Base-by-base conservation (phyloP, 352 stramenopile species). In the Pythium monospermum region DNA sequence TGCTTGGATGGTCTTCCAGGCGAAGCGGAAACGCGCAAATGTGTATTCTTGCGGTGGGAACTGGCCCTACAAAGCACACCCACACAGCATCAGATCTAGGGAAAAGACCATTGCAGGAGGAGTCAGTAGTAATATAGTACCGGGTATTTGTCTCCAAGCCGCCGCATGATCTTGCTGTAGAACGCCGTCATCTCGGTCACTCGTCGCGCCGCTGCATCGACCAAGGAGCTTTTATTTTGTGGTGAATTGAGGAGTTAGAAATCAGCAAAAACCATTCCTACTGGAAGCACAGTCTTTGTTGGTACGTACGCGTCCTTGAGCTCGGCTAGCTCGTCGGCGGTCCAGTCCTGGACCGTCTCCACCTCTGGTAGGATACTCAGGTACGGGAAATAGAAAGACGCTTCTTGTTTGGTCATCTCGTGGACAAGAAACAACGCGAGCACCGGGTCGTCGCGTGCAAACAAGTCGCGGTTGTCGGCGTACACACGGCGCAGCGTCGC, bases 361-460 rank as follows among this genome's bases (percentile, higher is more conserved):
- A 89, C 86, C 13, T 73, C 68, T 2, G 86, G 85, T 23, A 97
- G 65, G 16, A 96, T 88, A 39, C 56, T 39, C 16, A 97, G 54
- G 59, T 96, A 97, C 38, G 90, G 90, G n/a, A 63, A 48, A 58
- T 81, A 96, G 71, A 95, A 95, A 32, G 79, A 94, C n/a, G 57
- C 52, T 12, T 80, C 65, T 4, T 62, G 73, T 10, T 67, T 59
- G 6, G 76, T 53, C 39, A 89, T 51, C 61, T 97, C 84, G 11
- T 78, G 79, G 51, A 91, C 73, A 1, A 97, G 55, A 43, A 91
- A 96, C 21, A 96, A 60, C 45, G 74, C 69, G 22, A 97, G 53
- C 16, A 95, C 64, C 10, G 83, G 75, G 59, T 97, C 88, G 51
- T 91, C 83, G 22, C 76, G 70, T 18, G 81, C 47, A 33, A 91